Conservation (phyloP, 1,284 basidiomycete species). For the Agaricales sp. region DNA sequence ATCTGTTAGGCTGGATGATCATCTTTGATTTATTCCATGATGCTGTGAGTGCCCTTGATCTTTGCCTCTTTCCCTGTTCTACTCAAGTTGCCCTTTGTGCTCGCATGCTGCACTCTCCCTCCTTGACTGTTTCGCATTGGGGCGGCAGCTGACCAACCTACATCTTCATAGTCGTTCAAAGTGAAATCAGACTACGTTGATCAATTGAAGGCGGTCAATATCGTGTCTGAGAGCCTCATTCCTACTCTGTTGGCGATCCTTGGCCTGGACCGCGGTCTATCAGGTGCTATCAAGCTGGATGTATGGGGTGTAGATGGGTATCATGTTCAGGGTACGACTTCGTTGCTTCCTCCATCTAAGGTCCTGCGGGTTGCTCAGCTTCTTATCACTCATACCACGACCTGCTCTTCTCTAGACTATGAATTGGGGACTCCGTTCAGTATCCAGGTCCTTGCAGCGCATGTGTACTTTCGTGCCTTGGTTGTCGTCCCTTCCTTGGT, state of each 20-base stretch:
- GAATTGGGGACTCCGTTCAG: conserved; percentile 46
- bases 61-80: not conserved
- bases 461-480: conserved; percentile 83
- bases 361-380: too few relatives aligned
- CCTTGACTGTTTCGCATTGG: too few relatives aligned
- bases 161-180: conserved; percentile 56
- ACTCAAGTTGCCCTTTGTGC: too few relatives aligned
- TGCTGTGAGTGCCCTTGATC: conserved; percentile 46
- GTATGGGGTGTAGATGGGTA: conserved; percentile 84
- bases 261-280: conserved; percentile 46
- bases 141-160: conserved; percentile 6
- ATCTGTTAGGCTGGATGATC: conserved; percentile 87
- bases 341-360: not conserved
- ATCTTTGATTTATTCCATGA: conserved; percentile 81
- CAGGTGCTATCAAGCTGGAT: conserved; percentile 65
- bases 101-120: too few relatives aligned
- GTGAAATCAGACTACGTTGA: conserved; percentile 77
- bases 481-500: conserved; percentile 77
- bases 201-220: conserved; percentile 64
- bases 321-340: conserved; percentile 62
- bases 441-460: conserved; percentile 70
- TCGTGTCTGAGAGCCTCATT: conserved; percentile 62
- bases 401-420: conserved; percentile 39
- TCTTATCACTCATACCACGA: conserved; percentile 8
- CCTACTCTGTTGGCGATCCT: conserved; percentile 70